These are phyloP conservation scores for Hypoxylon subgilvum DNA, from an alignment of 495 filamentous ascomycete genomes.

Conservation along the genomic window DNA sequence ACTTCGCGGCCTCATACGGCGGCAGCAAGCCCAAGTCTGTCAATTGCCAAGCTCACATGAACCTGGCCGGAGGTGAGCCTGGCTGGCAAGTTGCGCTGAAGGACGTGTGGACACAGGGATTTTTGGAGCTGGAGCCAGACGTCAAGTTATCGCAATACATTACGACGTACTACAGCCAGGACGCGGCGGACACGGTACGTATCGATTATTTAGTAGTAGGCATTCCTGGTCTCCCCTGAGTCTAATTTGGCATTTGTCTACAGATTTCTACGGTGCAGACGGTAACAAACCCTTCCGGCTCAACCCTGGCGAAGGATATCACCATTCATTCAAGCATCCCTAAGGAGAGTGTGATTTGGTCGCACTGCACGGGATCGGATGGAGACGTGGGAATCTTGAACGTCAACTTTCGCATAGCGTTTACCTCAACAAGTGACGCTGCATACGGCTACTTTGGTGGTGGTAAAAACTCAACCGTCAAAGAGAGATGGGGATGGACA, in stretches of 20 bases:
- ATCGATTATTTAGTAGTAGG: not conserved
- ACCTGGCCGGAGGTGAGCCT: slow-evolving; percentile 9
- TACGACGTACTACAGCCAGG: slow-evolving; percentile 47
- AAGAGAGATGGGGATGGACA: slow-evolving; percentile 18
- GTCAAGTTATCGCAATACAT: slow-evolving; percentile 45
- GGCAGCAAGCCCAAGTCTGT: slow-evolving; percentile 28
- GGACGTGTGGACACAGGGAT: slow-evolving; percentile 42
- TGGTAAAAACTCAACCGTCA: slow-evolving; percentile 14
- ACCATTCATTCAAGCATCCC: slow-evolving; percentile 14
- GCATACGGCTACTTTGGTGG: slow-evolving; percentile 17
- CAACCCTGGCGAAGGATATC: slow-evolving; percentile 5
- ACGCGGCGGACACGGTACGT: slow-evolving; percentile 30
- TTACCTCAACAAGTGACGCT: slow-evolving; percentile 24
- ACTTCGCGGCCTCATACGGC: slow-evolving; percentile 45
- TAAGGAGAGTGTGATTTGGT: slow-evolving; percentile 39
- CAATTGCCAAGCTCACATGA: slow-evolving; percentile 26
- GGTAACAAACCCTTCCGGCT: slow-evolving; percentile 1
- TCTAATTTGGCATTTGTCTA: not conserved
- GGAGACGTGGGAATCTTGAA: slow-evolving; percentile 44
- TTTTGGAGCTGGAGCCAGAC: slow-evolving; percentile 42
- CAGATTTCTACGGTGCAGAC: slow-evolving; percentile 8
- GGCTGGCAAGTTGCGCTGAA: slow-evolving; percentile 26
- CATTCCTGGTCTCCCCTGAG: slow-evolving; percentile 9
- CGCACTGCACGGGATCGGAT: slow-evolving; percentile 31
- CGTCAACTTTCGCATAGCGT: slow-evolving; percentile 46